Evolutionary conservation across 192 early-diverging fungal genomes (phyloP).

Genomic region (Haplosporangium gracile): DNA sequence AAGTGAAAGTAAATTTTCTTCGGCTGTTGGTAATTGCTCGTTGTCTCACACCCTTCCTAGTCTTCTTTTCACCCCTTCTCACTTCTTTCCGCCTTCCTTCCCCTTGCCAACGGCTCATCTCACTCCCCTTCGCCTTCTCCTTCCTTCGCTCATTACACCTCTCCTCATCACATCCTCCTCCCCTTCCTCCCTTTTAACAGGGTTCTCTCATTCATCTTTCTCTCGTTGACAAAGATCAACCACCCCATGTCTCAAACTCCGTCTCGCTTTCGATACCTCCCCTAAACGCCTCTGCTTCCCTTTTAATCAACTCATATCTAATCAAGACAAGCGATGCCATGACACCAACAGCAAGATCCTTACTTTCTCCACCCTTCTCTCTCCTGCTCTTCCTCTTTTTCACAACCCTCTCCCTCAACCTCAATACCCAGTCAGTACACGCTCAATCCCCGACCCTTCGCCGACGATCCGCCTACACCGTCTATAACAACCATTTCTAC

Average conservation of each 20-base stretch:
- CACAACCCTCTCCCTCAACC: not conserved
- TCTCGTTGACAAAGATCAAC: not conserved
- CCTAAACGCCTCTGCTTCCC: not conserved
- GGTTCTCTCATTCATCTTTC: not conserved
- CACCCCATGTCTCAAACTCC: not conserved
- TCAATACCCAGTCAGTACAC: not conserved
- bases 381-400: not conserved
- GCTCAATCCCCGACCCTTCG: not conserved
- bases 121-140: too few relatives aligned
- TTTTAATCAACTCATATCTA: not conserved
- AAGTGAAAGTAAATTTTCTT: too few relatives aligned
- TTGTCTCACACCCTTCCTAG: too few relatives aligned
- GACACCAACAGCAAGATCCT: not conserved
- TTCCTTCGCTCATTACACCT: not conserved
- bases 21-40: too few relatives aligned
- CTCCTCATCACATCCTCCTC: not conserved
- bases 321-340: not conserved
- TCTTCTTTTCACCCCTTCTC: too few relatives aligned
- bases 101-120: too few relatives aligned
- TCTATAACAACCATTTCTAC: constrained; percentile 18
- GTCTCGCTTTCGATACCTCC: not conserved
- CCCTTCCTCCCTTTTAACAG: not conserved
- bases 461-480: constrained; percentile 19
- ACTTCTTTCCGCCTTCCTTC: too few relatives aligned
- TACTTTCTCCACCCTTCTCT: not conserved